These are phyloP conservation scores for Cryptococcus floricola DNA, from an alignment of 1,284 basidiomycete genomes.

Conservation along the genomic window DNA sequence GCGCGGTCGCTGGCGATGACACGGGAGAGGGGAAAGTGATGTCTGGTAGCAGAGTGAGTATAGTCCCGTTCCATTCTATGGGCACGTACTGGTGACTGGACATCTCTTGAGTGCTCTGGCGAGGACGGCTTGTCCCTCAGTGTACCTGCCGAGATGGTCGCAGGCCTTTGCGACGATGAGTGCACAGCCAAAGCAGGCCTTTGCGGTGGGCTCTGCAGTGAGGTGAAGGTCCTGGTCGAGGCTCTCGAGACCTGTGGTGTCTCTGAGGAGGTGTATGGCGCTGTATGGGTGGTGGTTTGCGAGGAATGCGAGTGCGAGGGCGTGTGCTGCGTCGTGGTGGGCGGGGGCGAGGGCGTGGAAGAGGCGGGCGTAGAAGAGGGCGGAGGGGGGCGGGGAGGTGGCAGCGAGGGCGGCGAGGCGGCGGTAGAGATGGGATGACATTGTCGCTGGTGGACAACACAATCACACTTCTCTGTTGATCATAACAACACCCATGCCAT, in stretches of 20 bases:
- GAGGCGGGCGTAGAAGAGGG: conserved; percentile 43
- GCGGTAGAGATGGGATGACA: no score
- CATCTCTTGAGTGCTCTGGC: conserved; percentile 35
- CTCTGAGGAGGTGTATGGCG: conserved; percentile 65
- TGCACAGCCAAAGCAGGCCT: conserved; percentile 65
- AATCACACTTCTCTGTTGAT: no score
- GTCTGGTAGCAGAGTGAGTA: conserved; percentile 11
- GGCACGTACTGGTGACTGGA: conserved; percentile 28
- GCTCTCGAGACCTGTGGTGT: conserved; percentile 41
- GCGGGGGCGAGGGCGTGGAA: conserved; percentile 35
- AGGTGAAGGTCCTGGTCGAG: conserved; percentile 18
- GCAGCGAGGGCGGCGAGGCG: conserved; percentile 35
- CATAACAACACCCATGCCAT: not conserved
- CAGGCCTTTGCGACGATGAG: conserved; percentile 76
- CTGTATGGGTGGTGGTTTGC: conserved; percentile 70
- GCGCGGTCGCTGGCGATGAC: conserved; percentile 27
- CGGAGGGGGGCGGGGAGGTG: conserved; percentile 28
- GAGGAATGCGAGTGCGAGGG: conserved; percentile 74
- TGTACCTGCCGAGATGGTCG: conserved; percentile 59
- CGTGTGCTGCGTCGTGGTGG: conserved; percentile 76
- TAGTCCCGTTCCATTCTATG: conserved; percentile 3
- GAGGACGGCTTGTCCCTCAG: conserved; percentile 43
- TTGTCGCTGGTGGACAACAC: not conserved
- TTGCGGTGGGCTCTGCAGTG: conserved; percentile 44
- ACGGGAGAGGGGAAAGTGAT: conserved; percentile 24